Conservation (phyloP, 2,329 filamentous ascomycete species). For the Scopulariopsis brevicaulis region DNA sequence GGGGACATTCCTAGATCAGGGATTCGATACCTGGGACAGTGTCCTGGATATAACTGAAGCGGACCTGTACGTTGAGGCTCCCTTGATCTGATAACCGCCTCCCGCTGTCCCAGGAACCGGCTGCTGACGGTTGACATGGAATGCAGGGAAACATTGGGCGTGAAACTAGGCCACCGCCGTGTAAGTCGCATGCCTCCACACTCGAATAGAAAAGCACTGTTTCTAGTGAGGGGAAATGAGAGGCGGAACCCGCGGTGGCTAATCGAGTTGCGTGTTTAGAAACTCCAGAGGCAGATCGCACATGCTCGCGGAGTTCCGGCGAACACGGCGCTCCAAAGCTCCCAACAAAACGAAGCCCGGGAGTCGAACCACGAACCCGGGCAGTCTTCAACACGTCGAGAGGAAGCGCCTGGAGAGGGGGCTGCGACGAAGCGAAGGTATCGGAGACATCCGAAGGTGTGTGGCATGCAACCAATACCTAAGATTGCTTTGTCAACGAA, state of each 20-base stretch:
- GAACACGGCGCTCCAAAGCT: conserved; percentile 36
- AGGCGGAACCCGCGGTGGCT: not conserved
- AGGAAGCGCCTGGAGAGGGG: not conserved
- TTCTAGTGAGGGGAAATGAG: not conserved
- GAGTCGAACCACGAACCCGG: conserved; percentile 4
- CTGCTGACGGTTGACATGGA: conserved; percentile 6
- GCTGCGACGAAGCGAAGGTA: conserved; percentile 59
- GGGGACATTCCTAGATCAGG: conserved; percentile 60
- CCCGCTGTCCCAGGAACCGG: not conserved
- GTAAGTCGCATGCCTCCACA: conserved; percentile 32
- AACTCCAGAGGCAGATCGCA: conserved; percentile 74
- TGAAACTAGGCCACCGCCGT: conserved; percentile 72
- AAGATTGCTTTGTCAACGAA: not conserved
- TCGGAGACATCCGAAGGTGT: conserved; percentile 63
- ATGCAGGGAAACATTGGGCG: conserved; percentile 55
- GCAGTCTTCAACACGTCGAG: conserved; percentile 36
- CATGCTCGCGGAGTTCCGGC: conserved; percentile 55
- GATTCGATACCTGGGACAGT: conserved; percentile 77
- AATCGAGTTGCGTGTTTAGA: conserved; percentile 31
- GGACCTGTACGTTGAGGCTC: conserved; percentile 50
- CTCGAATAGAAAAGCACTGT: not conserved
- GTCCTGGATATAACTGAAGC: conserved; percentile 77
- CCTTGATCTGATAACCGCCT: not conserved
- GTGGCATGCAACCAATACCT: conserved; percentile 8
- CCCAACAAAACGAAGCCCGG: conserved; percentile 14